These are phyloP conservation scores for Trametes sp. DNA, from an alignment of 1,284 basidiomycete species.

Conservation along the genomic window DNA sequence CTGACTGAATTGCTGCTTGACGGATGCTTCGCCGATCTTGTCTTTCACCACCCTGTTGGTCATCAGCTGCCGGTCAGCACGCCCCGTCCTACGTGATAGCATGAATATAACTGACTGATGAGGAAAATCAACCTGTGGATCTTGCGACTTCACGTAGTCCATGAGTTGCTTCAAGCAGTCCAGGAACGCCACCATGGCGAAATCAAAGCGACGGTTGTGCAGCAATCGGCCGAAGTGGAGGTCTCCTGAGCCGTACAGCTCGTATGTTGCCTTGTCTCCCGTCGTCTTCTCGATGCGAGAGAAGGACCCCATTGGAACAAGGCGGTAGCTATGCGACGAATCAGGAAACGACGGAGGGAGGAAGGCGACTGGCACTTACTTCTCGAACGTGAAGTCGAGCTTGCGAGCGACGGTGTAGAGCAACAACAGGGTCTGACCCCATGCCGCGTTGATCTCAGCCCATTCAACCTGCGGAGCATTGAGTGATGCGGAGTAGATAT, in stretches of 20 bases:
- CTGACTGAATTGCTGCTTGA: conserved; percentile 93
- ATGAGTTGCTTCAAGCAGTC: conserved; percentile 93
- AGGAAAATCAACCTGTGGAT: conserved; percentile 80
- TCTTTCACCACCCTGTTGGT: conserved; percentile 84
- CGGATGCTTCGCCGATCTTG: conserved; percentile 94
- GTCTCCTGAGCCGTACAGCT: conserved; percentile 92
- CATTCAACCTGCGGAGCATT: conserved; percentile 80
- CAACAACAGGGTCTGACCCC: conserved; percentile 95
- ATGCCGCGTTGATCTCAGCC: conserved; percentile 99
- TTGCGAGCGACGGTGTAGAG: conserved; percentile 92
- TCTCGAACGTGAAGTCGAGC: conserved; percentile 86
- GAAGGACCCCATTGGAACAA: conserved; percentile 93
- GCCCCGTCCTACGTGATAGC: neutral
- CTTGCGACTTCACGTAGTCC: conserved; percentile 81
- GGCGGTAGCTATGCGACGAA: conserved; percentile 72
- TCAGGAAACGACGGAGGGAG: neutral
- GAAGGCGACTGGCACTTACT: conserved; percentile 55
- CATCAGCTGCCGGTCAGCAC: conserved; percentile 8
- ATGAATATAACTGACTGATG: conserved; percentile 70
- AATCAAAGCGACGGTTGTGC: conserved; percentile 95
- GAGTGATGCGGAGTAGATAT: conserved; percentile 7
- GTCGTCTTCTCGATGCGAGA: conserved; percentile 87
- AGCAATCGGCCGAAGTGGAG: conserved; percentile 87
- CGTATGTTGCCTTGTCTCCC: conserved; percentile 86
- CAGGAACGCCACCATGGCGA: conserved; percentile 95